Conservation (phyloP, 176 grass and related monocot species). For the Rhynchospora pubera region DNA sequence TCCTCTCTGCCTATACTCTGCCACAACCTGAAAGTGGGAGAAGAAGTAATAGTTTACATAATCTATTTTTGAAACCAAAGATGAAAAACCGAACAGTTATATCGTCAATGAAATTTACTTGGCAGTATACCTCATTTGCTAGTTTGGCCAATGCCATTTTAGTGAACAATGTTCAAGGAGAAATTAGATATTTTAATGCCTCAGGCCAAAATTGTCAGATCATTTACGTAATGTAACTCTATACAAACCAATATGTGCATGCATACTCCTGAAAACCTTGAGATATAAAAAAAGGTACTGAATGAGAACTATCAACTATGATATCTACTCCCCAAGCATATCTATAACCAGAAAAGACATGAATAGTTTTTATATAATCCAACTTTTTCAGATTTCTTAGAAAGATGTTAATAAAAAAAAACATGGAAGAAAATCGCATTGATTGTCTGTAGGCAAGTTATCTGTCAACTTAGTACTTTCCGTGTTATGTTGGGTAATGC, state of each 20-base stretch:
- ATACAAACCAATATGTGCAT: no score
- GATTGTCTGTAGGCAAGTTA: not conserved
- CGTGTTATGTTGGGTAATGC: not conserved
- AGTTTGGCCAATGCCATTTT: not conserved
- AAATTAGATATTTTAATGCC: no score
- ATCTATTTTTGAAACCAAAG: not conserved
- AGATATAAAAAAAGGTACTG: not conserved
- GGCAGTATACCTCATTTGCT: not conserved
- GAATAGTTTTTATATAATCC: not conserved
- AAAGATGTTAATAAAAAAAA: not conserved
- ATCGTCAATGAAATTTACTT: not conserved
- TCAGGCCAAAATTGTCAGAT: not conserved
- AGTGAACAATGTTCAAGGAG: no score
- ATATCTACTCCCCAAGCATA: not conserved
- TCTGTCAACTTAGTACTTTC: not conserved
- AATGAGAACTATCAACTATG: not conserved
- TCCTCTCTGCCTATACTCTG: slow-evolving; percentile 64
- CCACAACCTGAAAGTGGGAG: slow-evolving; percentile 52
- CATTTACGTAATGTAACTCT: not conserved
- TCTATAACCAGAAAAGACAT: not conserved
- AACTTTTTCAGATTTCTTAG: not conserved
- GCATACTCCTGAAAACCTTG: not conserved
- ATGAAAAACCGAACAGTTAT: not conserved
- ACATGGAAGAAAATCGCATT: not conserved
- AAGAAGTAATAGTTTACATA: slow-evolving; percentile 20